These are phyloP conservation scores for Phytophthora chlamydospora DNA, from an alignment of 352 stramenopile species.

Conservation along the genomic window DNA sequence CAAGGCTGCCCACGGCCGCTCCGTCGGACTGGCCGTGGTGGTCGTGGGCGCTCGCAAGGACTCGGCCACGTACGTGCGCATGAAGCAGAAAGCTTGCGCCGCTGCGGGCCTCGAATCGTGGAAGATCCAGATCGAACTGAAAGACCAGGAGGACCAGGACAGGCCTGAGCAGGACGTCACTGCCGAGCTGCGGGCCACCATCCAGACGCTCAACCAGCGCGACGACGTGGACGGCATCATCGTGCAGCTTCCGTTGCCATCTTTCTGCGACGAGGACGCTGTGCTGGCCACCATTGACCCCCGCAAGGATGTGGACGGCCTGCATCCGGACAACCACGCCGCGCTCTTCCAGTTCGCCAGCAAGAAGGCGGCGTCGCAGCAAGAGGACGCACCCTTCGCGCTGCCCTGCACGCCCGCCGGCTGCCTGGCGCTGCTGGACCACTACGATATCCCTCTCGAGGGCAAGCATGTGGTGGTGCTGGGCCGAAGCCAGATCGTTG, in stretches of 20 bases:
- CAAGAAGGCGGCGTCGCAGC: slow-evolving; percentile 34
- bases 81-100: slow-evolving; percentile 98
- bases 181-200: slow-evolving; percentile 51
- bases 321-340: slow-evolving; percentile 97
- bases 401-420: slow-evolving; percentile 97
- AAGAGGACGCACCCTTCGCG: slow-evolving; percentile 75
- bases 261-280: slow-evolving; percentile 93
- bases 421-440: slow-evolving; percentile 96
- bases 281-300: slow-evolving; percentile 93
- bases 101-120: slow-evolving; percentile 94
- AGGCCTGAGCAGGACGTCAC: slow-evolving; percentile 19
- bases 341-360: slow-evolving; percentile 85
- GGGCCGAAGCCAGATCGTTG: slow-evolving; percentile 97
- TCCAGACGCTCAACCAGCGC: slow-evolving; percentile 70
- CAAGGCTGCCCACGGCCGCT: slow-evolving; percentile 44
- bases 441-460: slow-evolving; percentile 86
- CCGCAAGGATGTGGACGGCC: slow-evolving; percentile 98
- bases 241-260: slow-evolving; percentile 91
- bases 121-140: slow-evolving; percentile 63
- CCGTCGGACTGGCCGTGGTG: slow-evolving; percentile 97
- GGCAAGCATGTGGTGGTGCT: slow-evolving; percentile 98
- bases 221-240: slow-evolving; percentile 87
- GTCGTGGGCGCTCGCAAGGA: slow-evolving; percentile 96
- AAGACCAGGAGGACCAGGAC: slow-evolving; percentile 20
- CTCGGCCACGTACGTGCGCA: slow-evolving; percentile 98